Evolutionary conservation across 139 green algal species (phyloP).

Genomic region (Haematococcus sp.): DNA sequence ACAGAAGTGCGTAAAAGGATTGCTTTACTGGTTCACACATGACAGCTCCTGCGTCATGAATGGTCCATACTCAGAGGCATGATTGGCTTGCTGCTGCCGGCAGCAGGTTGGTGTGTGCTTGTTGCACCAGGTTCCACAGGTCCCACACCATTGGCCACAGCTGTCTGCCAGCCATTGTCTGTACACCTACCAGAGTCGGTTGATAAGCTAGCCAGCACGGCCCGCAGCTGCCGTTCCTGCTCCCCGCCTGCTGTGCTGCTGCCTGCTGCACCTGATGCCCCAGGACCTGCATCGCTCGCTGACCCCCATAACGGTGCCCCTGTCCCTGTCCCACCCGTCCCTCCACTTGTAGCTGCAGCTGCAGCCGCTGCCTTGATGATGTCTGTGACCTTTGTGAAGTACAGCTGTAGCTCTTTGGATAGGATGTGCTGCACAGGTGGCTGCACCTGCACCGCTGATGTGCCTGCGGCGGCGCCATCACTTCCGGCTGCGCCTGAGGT

Average conservation of each 20-base stretch:
- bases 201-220: constrained; percentile 51
- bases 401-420: constrained; percentile 74
- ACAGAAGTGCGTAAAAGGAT: too few relatives aligned
- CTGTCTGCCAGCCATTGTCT: not conserved
- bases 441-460: constrained; percentile 39
- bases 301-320: not conserved
- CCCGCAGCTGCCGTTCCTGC: constrained; percentile 19
- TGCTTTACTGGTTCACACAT: too few relatives aligned
- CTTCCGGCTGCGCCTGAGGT: not conserved
- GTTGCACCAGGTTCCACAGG: too few relatives aligned
- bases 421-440: constrained; percentile 75
- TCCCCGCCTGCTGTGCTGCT: not conserved
- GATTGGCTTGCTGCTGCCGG: too few relatives aligned
- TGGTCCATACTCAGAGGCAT: too few relatives aligned
- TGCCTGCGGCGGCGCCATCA: not conserved
- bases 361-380: not conserved
- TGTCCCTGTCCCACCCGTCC: not conserved
- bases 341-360: not conserved
- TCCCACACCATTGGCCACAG: not conserved
- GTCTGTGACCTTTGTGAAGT: constrained; percentile 40
- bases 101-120: too few relatives aligned
- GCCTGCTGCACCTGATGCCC: constrained; percentile 4
- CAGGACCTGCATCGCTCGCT: not conserved
- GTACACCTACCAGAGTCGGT: constrained; percentile 46
- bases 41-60: too few relatives aligned